These are phyloP conservation scores for barley (Hordeum vulgare) DNA, from an alignment of 176 grass and related monocot species.

Conservation along the genomic window MorexV3_pseudomolecules_assembly NC_058522.1:486497909-486498408, in stretches of 20 bases:
- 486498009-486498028: slow-evolving; percentile 37
- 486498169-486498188: slow-evolving; percentile 32
- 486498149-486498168: slow-evolving; percentile 24
- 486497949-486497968: slow-evolving; percentile 25
- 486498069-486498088: slow-evolving; percentile 30
- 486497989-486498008: slow-evolving; percentile 20
- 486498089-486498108: slow-evolving; percentile 34
- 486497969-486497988: slow-evolving; percentile 30
- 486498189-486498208: slow-evolving; percentile 40
- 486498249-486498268: slow-evolving; percentile 30
- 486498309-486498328: slow-evolving; percentile 47
- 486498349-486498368: slow-evolving; percentile 40
- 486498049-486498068: slow-evolving; percentile 31
- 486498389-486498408: slow-evolving; percentile 36
- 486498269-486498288: slow-evolving; percentile 20
- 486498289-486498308: slow-evolving; percentile 45
- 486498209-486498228: slow-evolving; percentile 39
- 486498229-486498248: slow-evolving; percentile 68
- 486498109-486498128: slow-evolving; percentile 25
- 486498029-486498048: slow-evolving; percentile 57
- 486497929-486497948: slow-evolving; percentile 22
- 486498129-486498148: slow-evolving; percentile 13
- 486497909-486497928: slow-evolving; percentile 25
- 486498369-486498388: slow-evolving; percentile 30
- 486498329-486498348: slow-evolving; percentile 32